Evolutionary conservation across 148 eudicot genomes (phyloP).

Genomic region (Amaranthus palmeri): DNA sequence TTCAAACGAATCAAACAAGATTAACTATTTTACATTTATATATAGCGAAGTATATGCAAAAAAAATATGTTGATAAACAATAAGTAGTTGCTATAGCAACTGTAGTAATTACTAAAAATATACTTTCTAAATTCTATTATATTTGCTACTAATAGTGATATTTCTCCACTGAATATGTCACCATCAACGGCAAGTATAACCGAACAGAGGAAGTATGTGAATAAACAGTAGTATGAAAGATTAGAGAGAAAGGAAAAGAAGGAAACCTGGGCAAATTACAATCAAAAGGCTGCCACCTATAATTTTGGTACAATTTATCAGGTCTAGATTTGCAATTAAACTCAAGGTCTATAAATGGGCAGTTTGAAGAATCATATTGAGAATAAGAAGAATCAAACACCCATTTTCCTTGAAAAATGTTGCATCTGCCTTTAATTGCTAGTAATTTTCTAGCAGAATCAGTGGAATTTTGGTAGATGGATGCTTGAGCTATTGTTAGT

Average conservation of each 20-base stretch:
- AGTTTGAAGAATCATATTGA: slow-evolving; percentile 49
- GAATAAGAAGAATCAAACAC: slow-evolving; percentile 77
- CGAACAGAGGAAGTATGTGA: no score
- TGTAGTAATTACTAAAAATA: no score
- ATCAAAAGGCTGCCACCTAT: slow-evolving; percentile 75
- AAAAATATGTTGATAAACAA: no score
- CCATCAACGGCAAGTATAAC: no score
- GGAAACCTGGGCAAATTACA: slow-evolving; percentile 72
- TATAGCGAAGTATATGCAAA: no score
- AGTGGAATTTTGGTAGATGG: slow-evolving; percentile 1
- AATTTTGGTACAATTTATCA: slow-evolving; percentile 60
- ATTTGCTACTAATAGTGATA: no score
- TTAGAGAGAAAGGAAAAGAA: background rate
- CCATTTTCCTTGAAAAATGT: slow-evolving; percentile 81
- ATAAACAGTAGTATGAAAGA: background rate
- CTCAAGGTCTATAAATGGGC: slow-evolving; percentile 71
- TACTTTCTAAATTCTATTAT: no score
- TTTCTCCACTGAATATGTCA: no score
- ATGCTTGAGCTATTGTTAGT: slow-evolving; percentile 18
- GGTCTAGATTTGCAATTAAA: slow-evolving; percentile 81
- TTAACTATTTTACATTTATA: no score
- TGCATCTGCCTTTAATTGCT: slow-evolving; percentile 33
- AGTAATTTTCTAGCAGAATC: background rate
- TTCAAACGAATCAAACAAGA: no score
- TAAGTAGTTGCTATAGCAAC: no score